Percentiles rank a stretch among this genome's conserved stretches.
Conservation (phyloP, 805 yeast species). For the Wickerhamiella australiensis region DNA sequence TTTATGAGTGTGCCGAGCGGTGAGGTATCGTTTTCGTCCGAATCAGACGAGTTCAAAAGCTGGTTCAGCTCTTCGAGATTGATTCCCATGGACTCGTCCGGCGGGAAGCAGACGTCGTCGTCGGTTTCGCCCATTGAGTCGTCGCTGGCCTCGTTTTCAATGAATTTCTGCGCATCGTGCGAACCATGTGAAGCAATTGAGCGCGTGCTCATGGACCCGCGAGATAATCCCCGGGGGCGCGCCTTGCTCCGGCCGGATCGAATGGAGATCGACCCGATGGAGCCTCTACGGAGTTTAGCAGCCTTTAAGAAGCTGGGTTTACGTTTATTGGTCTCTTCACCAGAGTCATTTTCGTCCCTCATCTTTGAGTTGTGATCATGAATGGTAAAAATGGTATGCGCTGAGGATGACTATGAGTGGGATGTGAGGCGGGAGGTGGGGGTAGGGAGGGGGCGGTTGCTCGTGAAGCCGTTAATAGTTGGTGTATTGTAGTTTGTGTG, state of each 20-base stretch:
- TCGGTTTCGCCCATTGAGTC: conserved; percentile 62
- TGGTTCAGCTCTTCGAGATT: conserved; percentile 74
- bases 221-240: not conserved
- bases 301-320: not conserved
- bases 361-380: conserved; percentile 1
- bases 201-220: not conserved
- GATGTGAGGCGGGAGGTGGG: not conserved
- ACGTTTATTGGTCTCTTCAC: not conserved
- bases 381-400: not conserved
- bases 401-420: not conserved
- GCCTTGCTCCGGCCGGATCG: not conserved
- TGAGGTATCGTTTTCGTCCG: conserved; percentile 41
- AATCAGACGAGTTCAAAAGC: conserved; percentile 34
- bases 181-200: not conserved
- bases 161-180: conserved; percentile 4
- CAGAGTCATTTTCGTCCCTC: conserved; percentile 4
- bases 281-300: not conserved
- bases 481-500: no score
- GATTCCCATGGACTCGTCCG: conserved; percentile 31
- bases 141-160: conserved; percentile 14
- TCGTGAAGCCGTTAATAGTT: no score
- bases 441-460: no score
- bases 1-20: not conserved
- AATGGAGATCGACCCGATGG: not conserved
- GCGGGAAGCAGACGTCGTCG: conserved; percentile 93